These are phyloP conservation scores for Lachnellula arida DNA, from an alignment of 2,329 filamentous ascomycete genomes.

Conservation along the genomic window DNA sequence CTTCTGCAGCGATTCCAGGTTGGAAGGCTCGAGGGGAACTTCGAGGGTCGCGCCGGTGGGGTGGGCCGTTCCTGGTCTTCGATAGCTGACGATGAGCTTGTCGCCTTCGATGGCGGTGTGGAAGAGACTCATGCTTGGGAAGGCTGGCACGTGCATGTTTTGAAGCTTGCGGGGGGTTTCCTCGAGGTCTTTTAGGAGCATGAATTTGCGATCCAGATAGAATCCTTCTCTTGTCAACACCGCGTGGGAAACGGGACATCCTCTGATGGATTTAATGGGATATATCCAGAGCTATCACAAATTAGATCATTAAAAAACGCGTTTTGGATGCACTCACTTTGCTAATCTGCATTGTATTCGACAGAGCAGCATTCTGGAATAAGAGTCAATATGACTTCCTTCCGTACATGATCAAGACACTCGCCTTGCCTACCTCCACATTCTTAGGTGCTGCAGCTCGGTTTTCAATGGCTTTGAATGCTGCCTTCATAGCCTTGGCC, in stretches of 20 bases:
- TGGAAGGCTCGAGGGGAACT: slow-evolving; percentile 53
- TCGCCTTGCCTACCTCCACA: background rate
- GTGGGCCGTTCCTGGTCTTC: slow-evolving; percentile 18
- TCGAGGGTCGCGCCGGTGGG: slow-evolving; percentile 35
- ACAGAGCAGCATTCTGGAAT: background rate
- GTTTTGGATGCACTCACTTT: slow-evolving; percentile 15
- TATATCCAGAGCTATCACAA: slow-evolving; percentile 59
- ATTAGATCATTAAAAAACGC: background rate
- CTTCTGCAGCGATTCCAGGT: slow-evolving; percentile 38
- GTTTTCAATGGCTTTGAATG: slow-evolving; percentile 10
- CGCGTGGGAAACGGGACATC: slow-evolving; percentile 49
- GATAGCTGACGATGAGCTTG: slow-evolving; percentile 40
- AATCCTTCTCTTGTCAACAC: slow-evolving; percentile 59
- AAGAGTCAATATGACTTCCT: background rate
- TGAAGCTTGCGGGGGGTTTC: slow-evolving; percentile 36
- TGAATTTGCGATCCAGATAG: slow-evolving; percentile 63
- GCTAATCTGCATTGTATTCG: slow-evolving; percentile 18
- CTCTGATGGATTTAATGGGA: slow-evolving; percentile 68
- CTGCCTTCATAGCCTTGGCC: slow-evolving; percentile 16
- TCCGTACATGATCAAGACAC: background rate
- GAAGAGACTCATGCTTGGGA: slow-evolving; percentile 61
- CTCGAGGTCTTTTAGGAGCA: slow-evolving; percentile 54
- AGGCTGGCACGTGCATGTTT: slow-evolving; percentile 56
- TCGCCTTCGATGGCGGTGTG: slow-evolving; percentile 46
- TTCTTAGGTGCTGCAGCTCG: slow-evolving; percentile 4